Evolutionary conservation across 495 filamentous ascomycete species (phyloP).

Genomic region (Xylaria scruposa): DNA sequence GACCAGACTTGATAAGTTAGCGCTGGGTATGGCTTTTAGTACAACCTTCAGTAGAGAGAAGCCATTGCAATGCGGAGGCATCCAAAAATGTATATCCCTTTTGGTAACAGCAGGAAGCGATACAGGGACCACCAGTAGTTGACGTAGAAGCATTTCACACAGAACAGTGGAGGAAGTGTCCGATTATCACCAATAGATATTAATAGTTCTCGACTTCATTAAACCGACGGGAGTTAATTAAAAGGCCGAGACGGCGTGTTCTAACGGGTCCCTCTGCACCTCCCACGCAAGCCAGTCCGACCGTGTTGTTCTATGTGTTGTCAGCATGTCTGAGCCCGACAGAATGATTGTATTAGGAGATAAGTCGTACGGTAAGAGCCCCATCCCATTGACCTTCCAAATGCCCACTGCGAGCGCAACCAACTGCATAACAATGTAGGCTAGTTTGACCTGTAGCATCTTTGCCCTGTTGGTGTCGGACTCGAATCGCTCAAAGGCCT

Average conservation of each 20-base stretch:
- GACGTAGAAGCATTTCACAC: background rate
- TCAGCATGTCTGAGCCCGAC: constrained; percentile 32
- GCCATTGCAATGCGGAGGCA: background rate
- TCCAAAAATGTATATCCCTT: background rate
- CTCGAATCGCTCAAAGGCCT: constrained; percentile 86
- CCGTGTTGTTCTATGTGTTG: constrained; percentile 74
- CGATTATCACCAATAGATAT: constrained; percentile 3
- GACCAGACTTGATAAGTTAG: no score
- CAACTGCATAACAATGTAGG: constrained; percentile 87
- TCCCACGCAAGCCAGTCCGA: constrained; percentile 98
- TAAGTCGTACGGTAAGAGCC: constrained; percentile 80
- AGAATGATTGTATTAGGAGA: background rate
- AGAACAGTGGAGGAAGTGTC: background rate
- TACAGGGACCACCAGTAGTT: background rate
- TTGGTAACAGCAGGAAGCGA: background rate
- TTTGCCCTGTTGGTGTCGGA: constrained; percentile 75
- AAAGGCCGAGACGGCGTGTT: constrained; percentile 68
- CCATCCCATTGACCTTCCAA: constrained; percentile 98
- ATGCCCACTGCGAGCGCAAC: constrained; percentile 82
- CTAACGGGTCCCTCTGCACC: constrained; percentile 74
- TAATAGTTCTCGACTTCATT: background rate
- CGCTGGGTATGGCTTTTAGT: no score
- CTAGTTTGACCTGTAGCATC: constrained; percentile 79
- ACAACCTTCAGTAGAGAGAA: background rate
- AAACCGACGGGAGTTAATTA: constrained; percentile 30